Conservation (phyloP, 345 rosid genomes). For the Eucalyptus decipiens region DNA sequence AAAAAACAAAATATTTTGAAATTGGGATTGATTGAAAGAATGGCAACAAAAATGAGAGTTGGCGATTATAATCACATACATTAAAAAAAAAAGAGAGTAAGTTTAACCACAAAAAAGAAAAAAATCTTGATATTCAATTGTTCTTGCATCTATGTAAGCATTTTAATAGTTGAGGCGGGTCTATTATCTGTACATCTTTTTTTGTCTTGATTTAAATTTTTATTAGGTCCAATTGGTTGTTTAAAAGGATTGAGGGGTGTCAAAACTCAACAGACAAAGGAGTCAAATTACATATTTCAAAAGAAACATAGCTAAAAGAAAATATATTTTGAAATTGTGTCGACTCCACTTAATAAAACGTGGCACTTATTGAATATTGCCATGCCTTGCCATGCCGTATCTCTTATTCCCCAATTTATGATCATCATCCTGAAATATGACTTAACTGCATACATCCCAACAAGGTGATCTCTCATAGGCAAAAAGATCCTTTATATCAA, state of each 20-base stretch:
- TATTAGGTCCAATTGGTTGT: not conserved
- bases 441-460: not conserved
- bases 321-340: not conserved
- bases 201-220: not conserved
- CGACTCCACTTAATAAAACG: not conserved
- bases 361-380: not conserved
- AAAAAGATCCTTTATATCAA: not conserved
- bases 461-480: not conserved
- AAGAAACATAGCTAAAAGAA: not conserved
- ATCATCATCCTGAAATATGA: not conserved
- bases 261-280: not conserved
- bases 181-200: not conserved
- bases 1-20: not conserved
- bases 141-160: not conserved
- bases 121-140: not conserved
- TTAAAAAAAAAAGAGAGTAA: not conserved
- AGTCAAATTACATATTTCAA: not conserved
- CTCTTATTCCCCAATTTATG: not conserved
- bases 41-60: not conserved
- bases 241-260: not conserved
- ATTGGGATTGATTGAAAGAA: not conserved
- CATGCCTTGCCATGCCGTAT: not conserved
- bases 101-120: not conserved
- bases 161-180: not conserved
- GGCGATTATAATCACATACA: not conserved